Evolutionary conservation across 805 yeast genomes (phyloP), one percentile per base, ranked within the genome.

Genomic region (Alloascoidea africana): DNA sequence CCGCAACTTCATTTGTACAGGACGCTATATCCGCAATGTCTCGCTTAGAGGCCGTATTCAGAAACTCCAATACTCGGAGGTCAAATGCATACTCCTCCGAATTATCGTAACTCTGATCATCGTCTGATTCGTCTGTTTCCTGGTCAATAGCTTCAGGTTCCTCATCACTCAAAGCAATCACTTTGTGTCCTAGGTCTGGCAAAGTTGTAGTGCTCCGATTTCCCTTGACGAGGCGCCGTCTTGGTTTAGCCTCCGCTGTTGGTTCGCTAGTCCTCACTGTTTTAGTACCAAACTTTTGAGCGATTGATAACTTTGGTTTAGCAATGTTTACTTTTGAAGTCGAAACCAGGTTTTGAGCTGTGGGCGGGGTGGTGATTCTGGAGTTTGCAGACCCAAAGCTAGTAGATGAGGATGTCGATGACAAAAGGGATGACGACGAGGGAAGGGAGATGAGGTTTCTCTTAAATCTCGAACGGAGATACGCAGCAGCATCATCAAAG

Each of bases 11-110:
- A 6, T 82, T 76, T 1, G 73, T 62, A 36, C 85, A 75, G 18
- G 75, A 75, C 4, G 91, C 73, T 19, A 87, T 73, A 58, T 89
- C 97, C 6, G 79, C 70, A 34, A 91, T 61, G 52, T 87, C 95
- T 39, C 75, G 71, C 2, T 62, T 63, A 13, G 81, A 70, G 1
- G 94, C 89, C 8, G 73, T 69, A 55, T 91, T 91, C 44, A 89
- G 63, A 47, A 91, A 86, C 34, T 75, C 70, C 35, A 87, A 58
- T 17, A 85, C 71, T 41, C 83, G 75, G 13, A 63, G 63, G 48
- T 79, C 87, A 44, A 79, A 75, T 44, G 59, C 56, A 17, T 51
- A 50, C 35, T 56, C 62, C 33, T 51, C 56, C 32, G 51, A 60
- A 16, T 52, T 56, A 14, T 56, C 56, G 8, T 46, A 55, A 14